A percentile compares a stretch with the other conserved stretches of the same genome.
phyloP scores from a whole-genome alignment of 2,329 filamentous ascomycete species.

The Macrophomina phaseolina region DNA sequence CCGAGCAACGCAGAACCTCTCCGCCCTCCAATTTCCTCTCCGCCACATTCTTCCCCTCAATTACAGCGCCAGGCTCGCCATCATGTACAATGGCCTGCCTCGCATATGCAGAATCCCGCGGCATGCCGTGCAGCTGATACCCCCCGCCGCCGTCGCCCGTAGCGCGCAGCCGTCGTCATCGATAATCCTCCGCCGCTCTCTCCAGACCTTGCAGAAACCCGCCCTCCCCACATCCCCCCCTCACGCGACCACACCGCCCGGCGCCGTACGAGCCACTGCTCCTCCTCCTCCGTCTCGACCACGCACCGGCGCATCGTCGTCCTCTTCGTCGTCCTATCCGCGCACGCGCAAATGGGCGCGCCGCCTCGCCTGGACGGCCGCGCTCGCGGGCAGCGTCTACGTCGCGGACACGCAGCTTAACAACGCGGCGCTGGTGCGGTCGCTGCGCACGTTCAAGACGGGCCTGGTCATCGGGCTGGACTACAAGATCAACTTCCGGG shows the following conservation, averaged over 20 bases:
- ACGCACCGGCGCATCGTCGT: constrained; percentile 42
- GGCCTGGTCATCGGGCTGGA: constrained; percentile 84
- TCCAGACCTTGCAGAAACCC: constrained; percentile 44
- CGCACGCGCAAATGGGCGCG: constrained; percentile 78
- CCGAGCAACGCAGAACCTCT: not conserved
- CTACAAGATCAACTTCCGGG: constrained; percentile 95
- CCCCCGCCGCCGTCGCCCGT: constrained; percentile 31
- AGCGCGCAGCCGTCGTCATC: constrained; percentile 28
- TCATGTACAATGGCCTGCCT: constrained; percentile 47
- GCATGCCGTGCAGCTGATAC: constrained; percentile 29
- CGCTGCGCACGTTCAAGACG: constrained; percentile 78
- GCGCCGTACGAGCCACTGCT: constrained; percentile 49
- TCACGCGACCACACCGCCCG: constrained; percentile 54
- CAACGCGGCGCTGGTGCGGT: constrained; percentile 78
- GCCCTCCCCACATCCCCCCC: constrained; percentile 29
- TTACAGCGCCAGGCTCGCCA: constrained; percentile 32
- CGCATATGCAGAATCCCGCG: constrained; percentile 39
- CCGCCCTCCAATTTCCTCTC: not conserved
- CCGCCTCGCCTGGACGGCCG: constrained; percentile 68
- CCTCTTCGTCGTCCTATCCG: constrained; percentile 36
- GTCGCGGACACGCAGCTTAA: constrained; percentile 75
- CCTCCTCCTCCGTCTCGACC: constrained; percentile 70
- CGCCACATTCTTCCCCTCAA: not conserved
- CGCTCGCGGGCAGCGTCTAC: constrained; percentile 67
- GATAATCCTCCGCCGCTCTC: constrained; percentile 37